Conservation (phyloP, 352 stramenopile species). For the Globisporangium cylindrosporum region DNA sequence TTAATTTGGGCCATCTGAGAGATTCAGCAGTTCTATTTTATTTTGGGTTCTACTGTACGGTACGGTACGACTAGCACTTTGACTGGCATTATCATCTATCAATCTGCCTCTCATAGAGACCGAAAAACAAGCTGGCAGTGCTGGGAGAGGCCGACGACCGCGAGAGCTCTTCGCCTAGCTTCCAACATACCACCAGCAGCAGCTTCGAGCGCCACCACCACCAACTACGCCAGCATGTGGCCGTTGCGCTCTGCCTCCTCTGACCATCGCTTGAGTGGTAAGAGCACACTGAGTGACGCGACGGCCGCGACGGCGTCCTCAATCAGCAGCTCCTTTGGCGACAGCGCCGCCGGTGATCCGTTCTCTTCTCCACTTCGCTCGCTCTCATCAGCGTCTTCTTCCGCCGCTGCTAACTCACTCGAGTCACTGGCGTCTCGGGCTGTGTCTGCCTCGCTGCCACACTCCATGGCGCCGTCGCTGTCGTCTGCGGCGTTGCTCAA, state of each 20-base stretch:
- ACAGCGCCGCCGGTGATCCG: neutral
- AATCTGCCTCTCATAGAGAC: neutral
- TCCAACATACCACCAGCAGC: neutral
- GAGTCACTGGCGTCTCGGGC: neutral
- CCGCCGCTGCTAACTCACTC: neutral
- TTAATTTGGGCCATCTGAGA: neutral
- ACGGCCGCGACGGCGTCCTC: neutral
- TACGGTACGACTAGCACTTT: neutral
- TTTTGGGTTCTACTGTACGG: neutral
- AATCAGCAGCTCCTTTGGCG: neutral
- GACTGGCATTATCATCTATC: constrained; percentile 1
- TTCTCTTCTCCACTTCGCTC: neutral
- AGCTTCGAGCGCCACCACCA: neutral
- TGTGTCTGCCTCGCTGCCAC: neutral
- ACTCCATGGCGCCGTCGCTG: neutral
- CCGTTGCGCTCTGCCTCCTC: neutral
- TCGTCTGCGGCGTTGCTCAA: neutral
- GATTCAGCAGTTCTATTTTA: neutral
- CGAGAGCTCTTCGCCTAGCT: neutral
- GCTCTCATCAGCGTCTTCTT: neutral
- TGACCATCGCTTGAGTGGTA: neutral
- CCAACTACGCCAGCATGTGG: neutral
- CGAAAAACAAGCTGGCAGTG: neutral
- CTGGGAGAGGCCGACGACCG: neutral
- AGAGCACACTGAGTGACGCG: neutral